A percentile compares a stretch with the other conserved stretches of the same genome.
Evolutionary conservation across 805 yeast species (phyloP).

Genomic region (Ogataea corticis): DNA sequence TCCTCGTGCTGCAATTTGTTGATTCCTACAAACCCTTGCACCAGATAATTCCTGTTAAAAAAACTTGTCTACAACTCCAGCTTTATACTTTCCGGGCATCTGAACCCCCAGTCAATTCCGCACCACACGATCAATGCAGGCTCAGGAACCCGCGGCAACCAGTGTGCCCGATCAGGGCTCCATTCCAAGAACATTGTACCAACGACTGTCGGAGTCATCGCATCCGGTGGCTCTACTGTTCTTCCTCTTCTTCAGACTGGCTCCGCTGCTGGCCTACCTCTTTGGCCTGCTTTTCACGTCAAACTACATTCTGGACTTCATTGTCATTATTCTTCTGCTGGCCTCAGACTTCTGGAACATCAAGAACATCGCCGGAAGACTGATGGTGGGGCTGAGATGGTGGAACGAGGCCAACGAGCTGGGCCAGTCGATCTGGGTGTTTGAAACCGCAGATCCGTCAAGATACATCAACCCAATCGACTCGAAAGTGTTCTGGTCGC

Average conservation of each 20-base stretch:
- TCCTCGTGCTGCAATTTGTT: too few species aligned
- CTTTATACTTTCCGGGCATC: neutral
- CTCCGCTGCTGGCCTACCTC: constrained; percentile 65
- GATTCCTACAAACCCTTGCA: too few species aligned
- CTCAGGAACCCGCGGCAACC: constrained; percentile 6
- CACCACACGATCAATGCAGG: neutral
- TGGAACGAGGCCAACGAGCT: constrained; percentile 81
- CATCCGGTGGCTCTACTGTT: constrained; percentile 79
- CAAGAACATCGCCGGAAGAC: constrained; percentile 87
- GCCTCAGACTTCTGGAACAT: constrained; percentile 94
- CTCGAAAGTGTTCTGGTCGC: constrained; percentile 83
- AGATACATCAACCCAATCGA: constrained; percentile 86
- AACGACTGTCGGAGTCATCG: constrained; percentile 63
- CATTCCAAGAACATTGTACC: constrained; percentile 38
- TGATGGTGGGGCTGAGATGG: constrained; percentile 92
- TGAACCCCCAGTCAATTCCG: too few species aligned
- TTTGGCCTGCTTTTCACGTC: constrained; percentile 71
- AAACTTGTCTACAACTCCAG: neutral
- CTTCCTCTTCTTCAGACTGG: constrained; percentile 60
- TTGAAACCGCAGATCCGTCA: constrained; percentile 77
- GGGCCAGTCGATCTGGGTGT: constrained; percentile 81
- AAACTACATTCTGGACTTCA: constrained; percentile 74
- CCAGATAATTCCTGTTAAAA: too few species aligned
- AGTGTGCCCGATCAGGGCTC: constrained; percentile 7
- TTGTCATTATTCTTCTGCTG: constrained; percentile 68